Percentiles rank a stretch among this genome's conserved stretches.
phyloP scores from a whole-genome alignment of 1,284 basidiomycete genomes.

The Irpex rosettiformis region DNA sequence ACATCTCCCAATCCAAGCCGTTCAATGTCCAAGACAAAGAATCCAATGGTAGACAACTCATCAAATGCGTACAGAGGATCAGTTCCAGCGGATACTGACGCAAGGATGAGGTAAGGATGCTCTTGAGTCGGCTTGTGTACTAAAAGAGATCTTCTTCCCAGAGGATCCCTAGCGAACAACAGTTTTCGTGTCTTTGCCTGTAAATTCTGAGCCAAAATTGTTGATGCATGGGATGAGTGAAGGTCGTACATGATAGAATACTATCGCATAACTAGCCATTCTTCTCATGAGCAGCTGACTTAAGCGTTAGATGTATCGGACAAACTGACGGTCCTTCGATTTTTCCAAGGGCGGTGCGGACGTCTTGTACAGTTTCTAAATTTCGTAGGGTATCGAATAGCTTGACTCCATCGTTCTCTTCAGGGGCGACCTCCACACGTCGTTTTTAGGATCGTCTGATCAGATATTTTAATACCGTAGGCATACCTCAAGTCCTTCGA shows the following conservation, averaged over 20 bases:
- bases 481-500: conserved; percentile 68
- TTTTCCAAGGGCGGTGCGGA: conserved; percentile 50
- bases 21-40: conserved; percentile 52
- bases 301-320: not conserved
- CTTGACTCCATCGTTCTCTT: conserved; percentile 79
- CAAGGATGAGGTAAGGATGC: conserved; percentile 54
- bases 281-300: conserved; percentile 7
- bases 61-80: conserved; percentile 44
- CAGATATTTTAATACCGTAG: not conserved
- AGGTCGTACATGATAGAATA: conserved; percentile 67
- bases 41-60: conserved; percentile 58
- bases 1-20: conserved; percentile 17
- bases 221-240: not conserved
- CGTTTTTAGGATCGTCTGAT: not conserved
- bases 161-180: conserved; percentile 84
- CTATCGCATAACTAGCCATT: conserved; percentile 71
- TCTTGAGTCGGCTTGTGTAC: conserved; percentile 50
- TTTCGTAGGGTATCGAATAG: conserved; percentile 53
- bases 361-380: conserved; percentile 36
- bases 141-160: conserved; percentile 88
- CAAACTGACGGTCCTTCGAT: conserved; percentile 86
- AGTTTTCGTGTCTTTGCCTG: conserved; percentile 36
- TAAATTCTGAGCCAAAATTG: not conserved
- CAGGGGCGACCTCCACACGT: conserved; percentile 37
- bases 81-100: conserved; percentile 62